Evolutionary conservation across 2,329 filamentous ascomycete species (phyloP), one percentile per base, ranked within the genome.

Genomic region (Penicillium vulpinum): DNA sequence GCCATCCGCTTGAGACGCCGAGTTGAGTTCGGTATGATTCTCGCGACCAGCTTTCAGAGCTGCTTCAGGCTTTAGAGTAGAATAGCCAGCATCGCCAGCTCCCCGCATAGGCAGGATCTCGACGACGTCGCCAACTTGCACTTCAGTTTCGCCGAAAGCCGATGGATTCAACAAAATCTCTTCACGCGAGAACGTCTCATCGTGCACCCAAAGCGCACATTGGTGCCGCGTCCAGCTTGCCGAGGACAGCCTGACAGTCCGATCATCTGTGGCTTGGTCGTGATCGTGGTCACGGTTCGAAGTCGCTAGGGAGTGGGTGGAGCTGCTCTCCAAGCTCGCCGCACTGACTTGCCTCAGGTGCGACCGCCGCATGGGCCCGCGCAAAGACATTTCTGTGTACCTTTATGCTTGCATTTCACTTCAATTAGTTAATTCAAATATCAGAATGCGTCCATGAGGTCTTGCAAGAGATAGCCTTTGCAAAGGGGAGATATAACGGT

Each of bases 111-210:
- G 81, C 22, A 88, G 80, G 54, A 95, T 87, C 65, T 91, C 88
- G 75, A 94, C 86, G 54, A 95, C 78, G 60, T 84, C 83, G 26
- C 89, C 90, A 0, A 85, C 79, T 55, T 83, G 82, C 60, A 91
- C 80, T 44, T 84, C 81, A 43, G 81, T 79, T 62, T 83, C 81
- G 51, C 85, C 83, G 57, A 93, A 85, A 16, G 87, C 81, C 54
- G 90, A 86, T 56, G 88, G 81, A 70, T 93, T 94, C 67, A 95
- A 82, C 22, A 94, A 80, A 43, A 94, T 87, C 65, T 93, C 90
- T 67, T 95, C 90, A 56, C 83, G 84, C 9, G 88, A 87, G 67
- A 92, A 88, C 40, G 83, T 85, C 63, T 95, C 90, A 71, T 92
- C 89, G 64, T 85, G 82, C 8, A 83, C 80, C 80, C 81, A 84